A percentile compares a stretch with the other conserved stretches of the same genome.
Conservation (phyloP, 805 yeast species). For the Lipomyces orientalis region DNA sequence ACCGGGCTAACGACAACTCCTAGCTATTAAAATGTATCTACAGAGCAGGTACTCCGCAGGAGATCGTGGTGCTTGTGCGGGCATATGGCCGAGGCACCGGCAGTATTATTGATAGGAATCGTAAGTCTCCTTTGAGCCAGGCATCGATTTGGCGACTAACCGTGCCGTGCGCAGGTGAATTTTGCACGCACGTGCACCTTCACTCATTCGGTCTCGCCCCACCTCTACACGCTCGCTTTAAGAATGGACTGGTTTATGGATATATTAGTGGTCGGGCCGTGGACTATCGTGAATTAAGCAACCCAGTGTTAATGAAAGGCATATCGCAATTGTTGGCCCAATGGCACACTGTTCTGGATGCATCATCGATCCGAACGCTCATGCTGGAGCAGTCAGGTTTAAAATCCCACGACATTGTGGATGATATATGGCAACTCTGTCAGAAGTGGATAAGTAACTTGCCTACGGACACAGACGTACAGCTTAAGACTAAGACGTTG, state of each 20-base stretch:
- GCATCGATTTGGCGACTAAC: neutral
- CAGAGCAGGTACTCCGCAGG: constrained; percentile 18
- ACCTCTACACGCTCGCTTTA: constrained; percentile 66
- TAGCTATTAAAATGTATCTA: constrained; percentile 30
- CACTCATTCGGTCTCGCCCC: constrained; percentile 70
- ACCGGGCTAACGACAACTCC: neutral
- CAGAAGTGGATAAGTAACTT: constrained; percentile 67
- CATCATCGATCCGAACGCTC: constrained; percentile 51
- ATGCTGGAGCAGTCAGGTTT: constrained; percentile 43
- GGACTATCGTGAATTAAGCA: constrained; percentile 58
- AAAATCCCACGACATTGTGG: constrained; percentile 49
- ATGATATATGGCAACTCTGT: constrained; percentile 64
- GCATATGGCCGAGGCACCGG: constrained; percentile 78
- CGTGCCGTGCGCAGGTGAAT: constrained; percentile 50
- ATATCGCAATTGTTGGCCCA: constrained; percentile 72
- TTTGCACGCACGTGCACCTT: constrained; percentile 69
- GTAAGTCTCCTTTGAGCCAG: constrained; percentile 42
- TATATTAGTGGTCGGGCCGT: constrained; percentile 68
- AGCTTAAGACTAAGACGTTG: constrained; percentile 48
- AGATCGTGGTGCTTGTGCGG: constrained; percentile 54
- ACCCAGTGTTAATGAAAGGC: constrained; percentile 56
- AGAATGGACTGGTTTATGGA: constrained; percentile 76
- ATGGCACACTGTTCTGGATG: constrained; percentile 64
- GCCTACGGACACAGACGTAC: constrained; percentile 51
- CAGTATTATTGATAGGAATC: constrained; percentile 71